Evolutionary conservation across 148 eudicot genomes (phyloP).

Genomic region (Spergularia marina): DNA sequence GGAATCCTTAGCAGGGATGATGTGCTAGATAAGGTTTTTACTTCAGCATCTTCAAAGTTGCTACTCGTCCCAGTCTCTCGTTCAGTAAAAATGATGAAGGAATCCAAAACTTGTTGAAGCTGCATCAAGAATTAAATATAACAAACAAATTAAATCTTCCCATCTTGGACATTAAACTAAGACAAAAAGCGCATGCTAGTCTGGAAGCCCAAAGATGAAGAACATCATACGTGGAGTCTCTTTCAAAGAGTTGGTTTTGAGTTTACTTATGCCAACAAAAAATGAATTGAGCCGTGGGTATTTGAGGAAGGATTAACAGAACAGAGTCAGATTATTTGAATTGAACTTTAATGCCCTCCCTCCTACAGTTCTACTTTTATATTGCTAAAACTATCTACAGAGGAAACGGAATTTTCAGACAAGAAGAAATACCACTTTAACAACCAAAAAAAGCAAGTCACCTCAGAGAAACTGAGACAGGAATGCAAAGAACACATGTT

Average conservation of each 20-base stretch:
- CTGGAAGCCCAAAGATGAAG: no score
- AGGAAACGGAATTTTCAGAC: no score
- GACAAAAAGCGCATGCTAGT: no score
- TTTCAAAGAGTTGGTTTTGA: no score
- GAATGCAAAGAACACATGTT: constrained; percentile 6
- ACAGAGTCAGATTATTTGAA: not conserved
- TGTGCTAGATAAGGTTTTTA: constrained; percentile 24
- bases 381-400: no score
- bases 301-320: not conserved
- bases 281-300: no score
- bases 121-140: constrained; percentile 37
- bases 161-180: no score
- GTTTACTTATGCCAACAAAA: no score
- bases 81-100: constrained; percentile 74
- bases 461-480: constrained; percentile 1
- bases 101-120: constrained; percentile 97
- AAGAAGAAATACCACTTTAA: not conserved
- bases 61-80: constrained; percentile 43
- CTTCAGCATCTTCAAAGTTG: constrained; percentile 28
- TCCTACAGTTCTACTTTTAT: not conserved
- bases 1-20: constrained; percentile 38
- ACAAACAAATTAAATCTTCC: not conserved
- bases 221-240: no score
- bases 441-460: not conserved
- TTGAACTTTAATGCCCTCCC: not conserved